These are phyloP conservation scores for Hanseniaspora lachancei DNA, from an alignment of 805 yeast species.

Conservation along the genomic window DNA sequence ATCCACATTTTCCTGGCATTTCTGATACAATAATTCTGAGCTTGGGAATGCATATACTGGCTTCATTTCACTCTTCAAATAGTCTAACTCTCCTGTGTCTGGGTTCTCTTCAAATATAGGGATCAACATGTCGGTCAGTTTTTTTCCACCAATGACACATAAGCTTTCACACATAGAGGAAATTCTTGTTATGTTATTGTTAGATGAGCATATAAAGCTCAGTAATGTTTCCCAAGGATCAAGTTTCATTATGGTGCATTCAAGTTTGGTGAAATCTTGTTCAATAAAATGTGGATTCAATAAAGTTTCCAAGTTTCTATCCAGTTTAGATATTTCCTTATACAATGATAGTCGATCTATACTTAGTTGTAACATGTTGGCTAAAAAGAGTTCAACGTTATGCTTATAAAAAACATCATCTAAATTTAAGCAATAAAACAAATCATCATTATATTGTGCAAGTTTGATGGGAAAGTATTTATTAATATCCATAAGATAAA, in stretches of 20 bases:
- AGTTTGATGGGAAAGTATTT: background rate
- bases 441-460: background rate
- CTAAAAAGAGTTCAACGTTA: background rate
- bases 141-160: constrained; percentile 56
- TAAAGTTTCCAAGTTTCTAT: background rate
- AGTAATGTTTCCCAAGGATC: constrained; percentile 95
- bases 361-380: constrained; percentile 3
- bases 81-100: constrained; percentile 20
- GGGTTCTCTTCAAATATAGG: background rate
- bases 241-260: constrained; percentile 58
- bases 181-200: constrained; percentile 86
- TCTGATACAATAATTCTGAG: constrained; percentile 42
- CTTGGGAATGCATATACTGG: constrained; percentile 60
- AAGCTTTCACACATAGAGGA: constrained; percentile 81
- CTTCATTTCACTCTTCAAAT: constrained; percentile 19
- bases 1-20: constrained; percentile 32
- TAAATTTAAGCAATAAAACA: background rate
- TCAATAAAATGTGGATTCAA: background rate
- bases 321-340: background rate
- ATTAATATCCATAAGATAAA: background rate
- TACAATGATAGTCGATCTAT: background rate
- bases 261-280: background rate
- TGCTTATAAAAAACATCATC: background rate
- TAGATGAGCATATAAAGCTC: constrained; percentile 88
- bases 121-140: constrained; percentile 24